Conservation (phyloP, 441 rosid genomes). For the Lepidium campestre region DNA sequence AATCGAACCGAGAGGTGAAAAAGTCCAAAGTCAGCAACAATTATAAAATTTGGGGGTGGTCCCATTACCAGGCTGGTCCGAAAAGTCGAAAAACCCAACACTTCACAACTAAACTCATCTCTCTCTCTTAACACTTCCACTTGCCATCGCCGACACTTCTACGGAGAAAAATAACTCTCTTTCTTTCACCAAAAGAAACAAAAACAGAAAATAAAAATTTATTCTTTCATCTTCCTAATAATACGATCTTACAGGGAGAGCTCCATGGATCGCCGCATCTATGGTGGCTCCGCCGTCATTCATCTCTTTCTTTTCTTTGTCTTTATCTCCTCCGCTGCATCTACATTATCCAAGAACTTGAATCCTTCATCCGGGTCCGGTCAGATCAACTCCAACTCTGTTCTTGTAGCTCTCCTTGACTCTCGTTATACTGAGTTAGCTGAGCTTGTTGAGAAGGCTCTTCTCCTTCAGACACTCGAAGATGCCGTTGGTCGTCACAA, state of each 20-base stretch:
- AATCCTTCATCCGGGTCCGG: slow-evolving; percentile 55
- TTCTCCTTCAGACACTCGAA: slow-evolving; percentile 50
- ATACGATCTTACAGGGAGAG: slow-evolving; percentile 12
- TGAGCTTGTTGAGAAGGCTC: slow-evolving; percentile 65
- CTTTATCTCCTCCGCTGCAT: slow-evolving; percentile 6
- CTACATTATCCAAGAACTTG: slow-evolving; percentile 21
- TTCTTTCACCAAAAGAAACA: slow-evolving; percentile 5
- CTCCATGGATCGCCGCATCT: slow-evolving; percentile 32
- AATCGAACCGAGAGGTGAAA: background rate
- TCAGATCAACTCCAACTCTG: slow-evolving; percentile 64
- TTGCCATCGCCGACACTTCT: slow-evolving; percentile 30
- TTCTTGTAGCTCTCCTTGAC: slow-evolving; percentile 63
- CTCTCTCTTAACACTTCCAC: slow-evolving; percentile 11
- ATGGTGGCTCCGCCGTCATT: slow-evolving; percentile 21
- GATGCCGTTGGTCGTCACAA: slow-evolving; percentile 50
- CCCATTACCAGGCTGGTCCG: slow-evolving; percentile 29
- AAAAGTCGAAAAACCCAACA: slow-evolving; percentile 11
- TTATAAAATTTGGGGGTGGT: slow-evolving; percentile 8
- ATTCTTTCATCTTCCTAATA: slow-evolving; percentile 11
- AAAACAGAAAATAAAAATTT: no score
- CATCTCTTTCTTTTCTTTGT: background rate
- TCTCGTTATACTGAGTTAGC: slow-evolving; percentile 64
- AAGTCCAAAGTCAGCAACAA: slow-evolving; percentile 6
- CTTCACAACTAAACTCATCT: slow-evolving; percentile 24
- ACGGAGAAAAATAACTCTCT: slow-evolving; percentile 10